A percentile compares a stretch with the other conserved stretches of the same genome.
These are phyloP conservation scores for Lipomyces oligophaga DNA, from an alignment of 805 yeast genomes.

Conservation along the genomic window DNA sequence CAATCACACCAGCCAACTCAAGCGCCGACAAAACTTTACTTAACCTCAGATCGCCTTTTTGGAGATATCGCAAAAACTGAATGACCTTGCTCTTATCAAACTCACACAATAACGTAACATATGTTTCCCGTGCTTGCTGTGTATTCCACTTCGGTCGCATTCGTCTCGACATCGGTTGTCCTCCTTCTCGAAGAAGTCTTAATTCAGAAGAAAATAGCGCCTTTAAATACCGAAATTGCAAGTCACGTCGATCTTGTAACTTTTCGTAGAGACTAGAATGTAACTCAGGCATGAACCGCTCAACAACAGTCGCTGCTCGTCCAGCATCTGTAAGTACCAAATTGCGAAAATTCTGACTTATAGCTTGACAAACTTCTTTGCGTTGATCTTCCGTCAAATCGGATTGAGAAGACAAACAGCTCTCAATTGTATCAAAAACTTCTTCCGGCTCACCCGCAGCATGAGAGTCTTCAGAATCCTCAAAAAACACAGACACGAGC, in stretches of 20 bases:
- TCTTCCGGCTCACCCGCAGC: slow-evolving; percentile 12
- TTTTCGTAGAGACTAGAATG: slow-evolving; percentile 21
- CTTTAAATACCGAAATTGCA: slow-evolving; percentile 23
- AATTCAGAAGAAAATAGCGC: slow-evolving; percentile 21
- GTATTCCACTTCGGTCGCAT: slow-evolving; percentile 27
- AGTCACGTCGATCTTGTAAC: slow-evolving; percentile 10
- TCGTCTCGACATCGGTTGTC: slow-evolving; percentile 1
- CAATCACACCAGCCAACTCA: slow-evolving; percentile 26
- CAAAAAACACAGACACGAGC: slow-evolving; percentile 40
- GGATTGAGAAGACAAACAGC: slow-evolving; percentile 17
- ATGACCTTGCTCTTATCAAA: slow-evolving; percentile 23
- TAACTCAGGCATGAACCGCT: slow-evolving; percentile 23
- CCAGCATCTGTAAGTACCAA: slow-evolving; percentile 23
- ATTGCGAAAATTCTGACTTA: slow-evolving; percentile 18
- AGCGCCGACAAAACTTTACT: slow-evolving; percentile 24
- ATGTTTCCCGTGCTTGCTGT: slow-evolving; percentile 27
- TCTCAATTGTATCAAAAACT: slow-evolving; percentile 28
- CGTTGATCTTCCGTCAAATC: slow-evolving; percentile 18
- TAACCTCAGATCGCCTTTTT: slow-evolving; percentile 26
- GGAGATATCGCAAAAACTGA: slow-evolving; percentile 21
- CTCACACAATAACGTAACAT: slow-evolving; percentile 27
- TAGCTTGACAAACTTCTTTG: slow-evolving; percentile 17
- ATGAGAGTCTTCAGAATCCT: slow-evolving; percentile 10
- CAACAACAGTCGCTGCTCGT: slow-evolving; percentile 22
- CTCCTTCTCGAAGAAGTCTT: slow-evolving; percentile 9